Percentiles rank a stretch among this genome's conserved stretches.
Evolutionary conservation across 2,329 filamentous ascomycete genomes (phyloP).

Genomic region (Elsinoe fawcettii): DNA sequence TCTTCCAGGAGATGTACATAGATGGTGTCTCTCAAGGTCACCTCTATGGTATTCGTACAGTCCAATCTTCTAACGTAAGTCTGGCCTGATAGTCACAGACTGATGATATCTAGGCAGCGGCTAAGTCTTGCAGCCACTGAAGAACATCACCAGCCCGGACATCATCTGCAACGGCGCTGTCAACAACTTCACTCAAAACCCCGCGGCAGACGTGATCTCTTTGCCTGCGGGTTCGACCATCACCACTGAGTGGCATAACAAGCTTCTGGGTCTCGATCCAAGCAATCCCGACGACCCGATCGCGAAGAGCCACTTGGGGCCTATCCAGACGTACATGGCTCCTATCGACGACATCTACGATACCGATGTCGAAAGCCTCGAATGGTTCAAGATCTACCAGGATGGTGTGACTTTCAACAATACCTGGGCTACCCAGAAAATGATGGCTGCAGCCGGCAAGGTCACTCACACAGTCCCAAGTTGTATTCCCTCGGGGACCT

Average conservation of each 20-base stretch:
- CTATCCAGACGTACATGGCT: constrained; percentile 4
- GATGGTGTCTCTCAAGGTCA: background rate
- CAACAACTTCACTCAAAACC: constrained; percentile 5
- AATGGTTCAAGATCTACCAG: constrained; percentile 11
- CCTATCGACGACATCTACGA: constrained; percentile 2
- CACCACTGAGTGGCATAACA: constrained; percentile 8
- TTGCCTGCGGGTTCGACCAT: background rate
- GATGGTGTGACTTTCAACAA: constrained; percentile 4
- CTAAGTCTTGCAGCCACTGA: background rate
- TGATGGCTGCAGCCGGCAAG: background rate
- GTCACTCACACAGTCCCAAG: background rate
- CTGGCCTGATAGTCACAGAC: too few species aligned
- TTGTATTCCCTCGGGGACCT: background rate
- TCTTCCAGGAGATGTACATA: constrained; percentile 6
- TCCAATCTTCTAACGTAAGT: background rate
- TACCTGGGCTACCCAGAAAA: constrained; percentile 3
- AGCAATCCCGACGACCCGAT: background rate
- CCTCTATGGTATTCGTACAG: background rate
- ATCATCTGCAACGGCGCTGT: constrained; percentile 10
- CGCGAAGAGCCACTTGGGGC: background rate
- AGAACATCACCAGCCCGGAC: background rate
- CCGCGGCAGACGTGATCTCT: background rate
- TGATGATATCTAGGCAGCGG: too few species aligned
- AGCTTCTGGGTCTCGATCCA: background rate
- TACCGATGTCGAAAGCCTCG: background rate